phyloP scores from a whole-genome alignment of 345 rosid genomes.

The Salix dunnii region DNA sequence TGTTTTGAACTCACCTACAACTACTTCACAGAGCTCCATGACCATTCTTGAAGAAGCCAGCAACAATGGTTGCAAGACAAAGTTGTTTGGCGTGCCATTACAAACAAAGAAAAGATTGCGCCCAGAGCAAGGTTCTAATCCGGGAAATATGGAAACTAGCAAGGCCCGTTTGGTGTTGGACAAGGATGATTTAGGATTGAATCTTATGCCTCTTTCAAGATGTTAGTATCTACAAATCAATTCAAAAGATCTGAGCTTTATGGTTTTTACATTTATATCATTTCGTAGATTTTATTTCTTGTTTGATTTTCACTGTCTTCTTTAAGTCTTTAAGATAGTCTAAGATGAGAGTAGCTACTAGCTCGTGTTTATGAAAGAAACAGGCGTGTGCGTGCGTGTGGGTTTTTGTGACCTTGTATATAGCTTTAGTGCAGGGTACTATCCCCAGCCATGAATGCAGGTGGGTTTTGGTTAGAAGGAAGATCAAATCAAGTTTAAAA shows the following conservation, averaged over 20 bases:
- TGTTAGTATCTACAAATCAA: conserved; percentile 30
- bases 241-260: conserved; percentile 20
- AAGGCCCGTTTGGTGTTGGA: conserved; percentile 68
- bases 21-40: conserved; percentile 41
- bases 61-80: conserved; percentile 43
- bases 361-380: conserved; percentile 1
- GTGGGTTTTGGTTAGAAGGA: conserved; percentile 39
- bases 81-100: conserved; percentile 75
- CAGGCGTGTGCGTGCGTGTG: conserved; percentile 37
- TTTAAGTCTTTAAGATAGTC: conserved; percentile 12
- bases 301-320: conserved; percentile 18
- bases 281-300: conserved; percentile 13
- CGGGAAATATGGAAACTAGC: conserved; percentile 39
- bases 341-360: conserved; percentile 25
- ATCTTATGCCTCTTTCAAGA: conserved; percentile 75
- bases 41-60: conserved; percentile 33
- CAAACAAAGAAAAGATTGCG: conserved; percentile 69
- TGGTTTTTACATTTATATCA: conserved; percentile 1
- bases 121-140: conserved; percentile 31
- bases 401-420: conserved; percentile 44
- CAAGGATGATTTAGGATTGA: conserved; percentile 76
- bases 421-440: conserved; percentile 33
- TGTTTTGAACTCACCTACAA: conserved; percentile 31
- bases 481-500: conserved; percentile 25
- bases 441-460: conserved; percentile 38